Evolutionary conservation across 305 asterid genomes (phyloP).

Genomic region (Solanum hybrid): DNA sequence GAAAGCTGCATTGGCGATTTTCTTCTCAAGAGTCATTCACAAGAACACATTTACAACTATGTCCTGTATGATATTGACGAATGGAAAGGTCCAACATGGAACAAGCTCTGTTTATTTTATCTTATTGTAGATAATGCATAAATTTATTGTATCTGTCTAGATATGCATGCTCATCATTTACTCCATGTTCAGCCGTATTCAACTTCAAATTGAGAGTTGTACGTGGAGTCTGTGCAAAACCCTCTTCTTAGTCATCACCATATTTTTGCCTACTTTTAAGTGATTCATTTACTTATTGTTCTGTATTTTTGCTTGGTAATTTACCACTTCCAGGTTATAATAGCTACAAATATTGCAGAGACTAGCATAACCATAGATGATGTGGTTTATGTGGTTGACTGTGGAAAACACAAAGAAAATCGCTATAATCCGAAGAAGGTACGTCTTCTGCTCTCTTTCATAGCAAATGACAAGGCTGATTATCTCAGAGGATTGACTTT

Average conservation of each 20-base stretch:
- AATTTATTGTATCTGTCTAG: background rate
- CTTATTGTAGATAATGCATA: background rate
- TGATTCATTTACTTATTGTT: background rate
- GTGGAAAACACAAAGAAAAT: constrained; percentile 94
- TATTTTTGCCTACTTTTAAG: background rate
- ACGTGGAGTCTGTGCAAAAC: background rate
- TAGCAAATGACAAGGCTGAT: background rate
- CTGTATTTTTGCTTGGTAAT: background rate
- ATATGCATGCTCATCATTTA: background rate
- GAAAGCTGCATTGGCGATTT: background rate
- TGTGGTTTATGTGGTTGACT: constrained; percentile 85
- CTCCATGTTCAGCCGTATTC: background rate
- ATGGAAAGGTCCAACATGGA: background rate
- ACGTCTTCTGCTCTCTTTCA: constrained; percentile 2
- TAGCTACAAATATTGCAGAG: constrained; percentile 97
- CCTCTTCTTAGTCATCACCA: background rate
- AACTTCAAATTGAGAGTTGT: background rate
- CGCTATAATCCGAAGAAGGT: constrained; percentile 93
- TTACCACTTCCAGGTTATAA: constrained; percentile 55
- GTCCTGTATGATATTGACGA: background rate
- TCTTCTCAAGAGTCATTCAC: background rate
- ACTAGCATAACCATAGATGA: constrained; percentile 98
- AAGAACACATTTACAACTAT: background rate
- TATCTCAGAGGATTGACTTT: background rate
- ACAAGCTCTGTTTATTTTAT: background rate